Evolutionary conservation across 768 basidiomycete species (phyloP).

Genomic region (Termitomyces sp.): DNA sequence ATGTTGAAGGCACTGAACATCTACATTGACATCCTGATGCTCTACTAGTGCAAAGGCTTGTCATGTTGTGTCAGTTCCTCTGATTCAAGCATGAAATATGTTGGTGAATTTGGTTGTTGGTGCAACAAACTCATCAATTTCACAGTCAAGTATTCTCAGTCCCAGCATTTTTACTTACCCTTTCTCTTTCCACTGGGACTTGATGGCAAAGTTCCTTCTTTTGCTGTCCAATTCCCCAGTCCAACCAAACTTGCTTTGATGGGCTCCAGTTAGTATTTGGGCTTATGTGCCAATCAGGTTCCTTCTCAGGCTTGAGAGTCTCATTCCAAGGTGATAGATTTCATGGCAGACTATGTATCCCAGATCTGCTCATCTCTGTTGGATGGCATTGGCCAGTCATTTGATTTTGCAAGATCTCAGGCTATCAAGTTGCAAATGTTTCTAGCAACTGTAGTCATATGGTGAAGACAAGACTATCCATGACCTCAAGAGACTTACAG

Average conservation of each 20-base stretch:
- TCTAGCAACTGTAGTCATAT: background rate
- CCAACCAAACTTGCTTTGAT: background rate
- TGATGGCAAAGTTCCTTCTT: background rate
- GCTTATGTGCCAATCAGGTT: background rate
- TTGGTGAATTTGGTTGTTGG: no score
- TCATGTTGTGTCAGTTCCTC: no score
- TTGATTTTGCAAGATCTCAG: background rate
- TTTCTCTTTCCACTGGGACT: background rate
- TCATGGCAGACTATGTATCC: conserved; percentile 5
- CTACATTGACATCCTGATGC: no score
- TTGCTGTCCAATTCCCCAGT: background rate
- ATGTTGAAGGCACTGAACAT: no score
- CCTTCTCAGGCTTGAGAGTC: background rate
- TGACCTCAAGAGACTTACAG: background rate
- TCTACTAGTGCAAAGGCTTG: no score
- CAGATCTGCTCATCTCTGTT: background rate
- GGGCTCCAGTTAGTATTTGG: background rate
- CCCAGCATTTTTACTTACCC: background rate
- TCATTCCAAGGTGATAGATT: background rate
- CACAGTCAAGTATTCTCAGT: background rate
- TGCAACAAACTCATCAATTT: background rate
- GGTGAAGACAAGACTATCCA: no score
- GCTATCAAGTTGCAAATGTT: background rate
- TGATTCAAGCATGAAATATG: no score
- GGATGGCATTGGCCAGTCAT: background rate